Conservation (phyloP, 225 moss, liverwort and hornwort species). For the Polytrichum commune region DNA sequence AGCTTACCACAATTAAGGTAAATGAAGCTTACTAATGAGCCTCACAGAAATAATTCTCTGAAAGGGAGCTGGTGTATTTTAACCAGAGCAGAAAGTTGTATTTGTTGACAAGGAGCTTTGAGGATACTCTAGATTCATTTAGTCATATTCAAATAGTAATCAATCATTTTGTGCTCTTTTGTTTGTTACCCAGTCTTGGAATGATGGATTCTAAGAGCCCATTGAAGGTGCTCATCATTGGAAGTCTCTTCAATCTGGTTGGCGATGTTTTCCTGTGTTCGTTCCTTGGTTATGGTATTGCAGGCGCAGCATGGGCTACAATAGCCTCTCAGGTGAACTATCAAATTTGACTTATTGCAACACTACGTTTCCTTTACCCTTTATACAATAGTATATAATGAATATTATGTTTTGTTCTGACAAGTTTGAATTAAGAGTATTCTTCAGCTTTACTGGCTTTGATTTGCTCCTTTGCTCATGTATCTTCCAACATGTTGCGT, state of each 20-base stretch:
- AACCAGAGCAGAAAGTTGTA: too few species aligned
- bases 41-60: too few species aligned
- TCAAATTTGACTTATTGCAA: not conserved
- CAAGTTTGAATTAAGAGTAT: not conserved
- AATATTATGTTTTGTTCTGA: not conserved
- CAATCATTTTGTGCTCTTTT: not conserved
- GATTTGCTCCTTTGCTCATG: not conserved
- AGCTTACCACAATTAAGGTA: too few species aligned
- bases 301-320: conserved; percentile 94
- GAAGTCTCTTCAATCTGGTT: conserved; percentile 76
- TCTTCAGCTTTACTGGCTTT: not conserved
- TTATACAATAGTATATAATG: not conserved
- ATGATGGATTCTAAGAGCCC: conserved; percentile 93
- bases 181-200: conserved; percentile 59
- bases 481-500: not conserved
- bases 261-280: conserved; percentile 76
- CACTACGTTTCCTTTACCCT: not conserved
- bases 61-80: too few species aligned
- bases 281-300: conserved; percentile 83
- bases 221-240: conserved; percentile 62
- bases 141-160: not conserved
- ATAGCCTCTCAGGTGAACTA: conserved; percentile 66
- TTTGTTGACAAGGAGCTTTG: too few species aligned
- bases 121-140: too few species aligned
- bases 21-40: too few species aligned